Percentiles rank a stretch among this genome's conserved stretches.
phyloP scores from a whole-genome alignment of 768 basidiomycete species.

The Xerocomellus chrysenteron region DNA sequence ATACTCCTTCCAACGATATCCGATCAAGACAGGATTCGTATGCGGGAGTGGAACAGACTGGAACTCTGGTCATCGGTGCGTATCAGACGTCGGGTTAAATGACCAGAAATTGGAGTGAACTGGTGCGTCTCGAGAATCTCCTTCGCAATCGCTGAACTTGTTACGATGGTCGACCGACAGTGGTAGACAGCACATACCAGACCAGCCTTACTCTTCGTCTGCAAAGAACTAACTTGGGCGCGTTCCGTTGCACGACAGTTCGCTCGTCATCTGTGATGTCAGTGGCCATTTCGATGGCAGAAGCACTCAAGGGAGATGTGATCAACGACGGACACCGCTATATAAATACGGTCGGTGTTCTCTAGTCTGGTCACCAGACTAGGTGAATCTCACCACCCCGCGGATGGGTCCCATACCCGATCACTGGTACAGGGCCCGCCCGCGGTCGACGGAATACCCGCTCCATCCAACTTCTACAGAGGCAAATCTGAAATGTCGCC shows the following conservation, averaged over 20 bases:
- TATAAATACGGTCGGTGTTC: neutral
- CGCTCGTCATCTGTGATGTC: neutral
- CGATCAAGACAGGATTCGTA: too few species aligned
- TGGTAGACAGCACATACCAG: neutral
- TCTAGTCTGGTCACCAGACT: neutral
- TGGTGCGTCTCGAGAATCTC: slow-evolving; percentile 10
- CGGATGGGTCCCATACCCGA: neutral
- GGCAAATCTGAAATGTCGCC: neutral
- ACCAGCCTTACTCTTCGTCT: slow-evolving; percentile 15
- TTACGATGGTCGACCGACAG: neutral
- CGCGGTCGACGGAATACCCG: neutral
- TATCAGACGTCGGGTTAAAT: neutral
- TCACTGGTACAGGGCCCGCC: neutral
- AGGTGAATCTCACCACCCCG: neutral
- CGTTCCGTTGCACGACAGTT: neutral
- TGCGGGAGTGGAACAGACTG: slow-evolving; percentile 31
- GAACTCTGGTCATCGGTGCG: slow-evolving; percentile 36
- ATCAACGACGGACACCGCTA: too few species aligned
- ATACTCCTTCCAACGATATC: slow-evolving; percentile 40
- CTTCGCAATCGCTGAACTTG: slow-evolving; percentile 2
- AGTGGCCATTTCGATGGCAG: neutral
- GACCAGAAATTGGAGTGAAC: slow-evolving; percentile 14
- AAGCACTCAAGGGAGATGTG: too few species aligned
- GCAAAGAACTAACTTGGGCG: slow-evolving; percentile 5
- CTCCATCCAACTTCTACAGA: neutral